phyloP scores from a whole-genome alignment of 75 land plant genomes.

The Sequoiadendron giganteum region DNA sequence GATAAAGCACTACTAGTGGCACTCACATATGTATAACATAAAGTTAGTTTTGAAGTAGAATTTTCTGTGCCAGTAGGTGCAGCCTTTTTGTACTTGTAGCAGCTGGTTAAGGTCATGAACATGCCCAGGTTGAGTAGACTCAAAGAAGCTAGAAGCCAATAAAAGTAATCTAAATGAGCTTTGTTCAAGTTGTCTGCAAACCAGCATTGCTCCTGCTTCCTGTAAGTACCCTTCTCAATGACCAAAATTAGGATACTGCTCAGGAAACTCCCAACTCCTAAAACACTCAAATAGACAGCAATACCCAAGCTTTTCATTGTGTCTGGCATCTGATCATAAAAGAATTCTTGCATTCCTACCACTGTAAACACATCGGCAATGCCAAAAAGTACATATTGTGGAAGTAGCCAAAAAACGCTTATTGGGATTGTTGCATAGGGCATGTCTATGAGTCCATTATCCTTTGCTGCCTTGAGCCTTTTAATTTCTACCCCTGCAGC shows the following conservation, averaged over 20 bases:
- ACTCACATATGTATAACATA: neutral
- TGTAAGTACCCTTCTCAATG: conserved; percentile 33
- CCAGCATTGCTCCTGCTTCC: conserved; percentile 40
- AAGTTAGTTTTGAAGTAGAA: neutral
- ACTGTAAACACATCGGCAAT: conserved; percentile 88
- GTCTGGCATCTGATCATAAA: conserved; percentile 77
- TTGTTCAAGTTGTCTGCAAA: conserved; percentile 58
- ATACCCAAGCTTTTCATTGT: conserved; percentile 83
- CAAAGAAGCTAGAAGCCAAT: conserved; percentile 42
- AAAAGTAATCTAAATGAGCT: conserved; percentile 46
- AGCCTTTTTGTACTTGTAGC: neutral
- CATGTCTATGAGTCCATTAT: conserved; percentile 13
- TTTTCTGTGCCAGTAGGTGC: neutral
- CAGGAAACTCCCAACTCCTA: conserved; percentile 76
- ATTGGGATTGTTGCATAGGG: conserved; percentile 30
- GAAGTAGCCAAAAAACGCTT: conserved; percentile 76
- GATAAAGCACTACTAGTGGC: neutral
- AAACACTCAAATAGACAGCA: conserved; percentile 69
- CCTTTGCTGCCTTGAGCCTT: conserved; percentile 33
- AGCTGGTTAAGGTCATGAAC: conserved; percentile 24
- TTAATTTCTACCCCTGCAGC: conserved; percentile 60
- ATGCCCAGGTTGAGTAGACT: conserved; percentile 20
- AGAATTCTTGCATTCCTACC: conserved; percentile 91
- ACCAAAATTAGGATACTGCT: conserved; percentile 56
- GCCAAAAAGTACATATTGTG: conserved; percentile 84